Conservation (phyloP, 805 yeast species). For the Ogataea wickerhamii region DNA sequence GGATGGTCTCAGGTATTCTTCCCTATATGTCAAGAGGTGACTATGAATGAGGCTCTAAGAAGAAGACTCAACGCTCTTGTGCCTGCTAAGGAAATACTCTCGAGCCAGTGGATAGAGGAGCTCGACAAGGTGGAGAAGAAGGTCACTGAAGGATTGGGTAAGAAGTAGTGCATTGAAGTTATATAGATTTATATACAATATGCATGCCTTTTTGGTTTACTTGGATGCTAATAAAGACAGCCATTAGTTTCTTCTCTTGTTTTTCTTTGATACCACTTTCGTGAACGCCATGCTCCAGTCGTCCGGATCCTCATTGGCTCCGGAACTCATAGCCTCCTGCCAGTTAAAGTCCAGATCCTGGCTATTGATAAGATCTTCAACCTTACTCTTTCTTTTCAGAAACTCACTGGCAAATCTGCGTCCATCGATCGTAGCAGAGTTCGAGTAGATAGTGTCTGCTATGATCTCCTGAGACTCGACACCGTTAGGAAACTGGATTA, state of each 20-base stretch:
- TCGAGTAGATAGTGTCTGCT: conserved; percentile 86
- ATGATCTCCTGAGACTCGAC: conserved; percentile 78
- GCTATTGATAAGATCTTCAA: conserved; percentile 53
- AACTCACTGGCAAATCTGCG: conserved; percentile 91
- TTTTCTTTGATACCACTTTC: conserved; percentile 61
- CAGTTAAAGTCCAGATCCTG: conserved; percentile 52
- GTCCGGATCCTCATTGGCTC: conserved; percentile 31
- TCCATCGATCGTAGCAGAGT: conserved; percentile 89
- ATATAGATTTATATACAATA: conserved; percentile 3
- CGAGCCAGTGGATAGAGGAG: conserved; percentile 31
- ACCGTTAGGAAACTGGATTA: conserved; percentile 75
- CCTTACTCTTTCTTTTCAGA: conserved; percentile 67
- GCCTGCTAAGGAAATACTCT: conserved; percentile 35
- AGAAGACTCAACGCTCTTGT: conserved; percentile 58
- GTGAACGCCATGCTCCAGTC: conserved; percentile 50
- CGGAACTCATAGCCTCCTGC: conserved; percentile 54
- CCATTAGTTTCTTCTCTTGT: conserved; percentile 38
- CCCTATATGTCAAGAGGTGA: conserved; percentile 80
- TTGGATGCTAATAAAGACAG: conserved; percentile 8
- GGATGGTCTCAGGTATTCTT: conserved; percentile 81
- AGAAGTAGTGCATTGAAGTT: background rate
- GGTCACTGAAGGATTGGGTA: conserved; percentile 13
- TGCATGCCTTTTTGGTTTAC: conserved; percentile 10
- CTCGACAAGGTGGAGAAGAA: conserved; percentile 19
- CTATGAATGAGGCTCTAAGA: conserved; percentile 87